Base-by-base conservation (phyloP, 345 rosid genomes). In the Clausena lansium region DNA sequence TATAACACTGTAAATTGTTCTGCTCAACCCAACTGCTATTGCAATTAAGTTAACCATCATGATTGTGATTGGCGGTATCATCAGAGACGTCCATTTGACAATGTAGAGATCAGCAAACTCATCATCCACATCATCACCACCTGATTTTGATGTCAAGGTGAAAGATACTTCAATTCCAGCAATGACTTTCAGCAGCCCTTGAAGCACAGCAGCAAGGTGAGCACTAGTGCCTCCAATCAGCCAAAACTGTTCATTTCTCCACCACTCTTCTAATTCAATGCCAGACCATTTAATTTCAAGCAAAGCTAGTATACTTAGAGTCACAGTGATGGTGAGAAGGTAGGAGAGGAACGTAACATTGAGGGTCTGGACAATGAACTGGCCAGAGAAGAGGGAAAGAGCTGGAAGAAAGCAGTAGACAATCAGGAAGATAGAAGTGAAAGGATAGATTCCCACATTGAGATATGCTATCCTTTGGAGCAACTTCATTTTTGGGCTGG, bases 231-330 rank as follows among this genome's bases (percentile, higher is more conserved):
- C 99, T 20, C 99, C 98, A 13, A 95, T 95, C 80, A 95, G 82
- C 99, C 99, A 95, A 81, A 95, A 95, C 85, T 95, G 99, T 74
- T 95, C 99, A 71, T 94, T 95, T 80, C 99, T 90, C 99, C 99
- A 94, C 98, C 98, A 94, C 66, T 95, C 99, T 65, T 95, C 99
- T 0, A 95, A 84, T 58, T 84, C 90, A 54, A 95, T 95, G 6
- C 99, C 99, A 0, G 99, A 95, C 99, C 99, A 95, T 84, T 91
- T 93, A 74, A 95, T 90, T 89, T 95, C 99, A 1, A 95, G 98
- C 24, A 95, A 24, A 1, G 99, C 99, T 22, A 95, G 94, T 71
- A 90, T 55, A 79, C 93, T 89, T 45, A 95, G 89, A 7, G 96
- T 94, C 70, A 95, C 61, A 9, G 97, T 87, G 77, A 95, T 95